These are phyloP conservation scores for Posidonia australis DNA, from an alignment of 106 monocot species.

Conservation along the genomic window DNA sequence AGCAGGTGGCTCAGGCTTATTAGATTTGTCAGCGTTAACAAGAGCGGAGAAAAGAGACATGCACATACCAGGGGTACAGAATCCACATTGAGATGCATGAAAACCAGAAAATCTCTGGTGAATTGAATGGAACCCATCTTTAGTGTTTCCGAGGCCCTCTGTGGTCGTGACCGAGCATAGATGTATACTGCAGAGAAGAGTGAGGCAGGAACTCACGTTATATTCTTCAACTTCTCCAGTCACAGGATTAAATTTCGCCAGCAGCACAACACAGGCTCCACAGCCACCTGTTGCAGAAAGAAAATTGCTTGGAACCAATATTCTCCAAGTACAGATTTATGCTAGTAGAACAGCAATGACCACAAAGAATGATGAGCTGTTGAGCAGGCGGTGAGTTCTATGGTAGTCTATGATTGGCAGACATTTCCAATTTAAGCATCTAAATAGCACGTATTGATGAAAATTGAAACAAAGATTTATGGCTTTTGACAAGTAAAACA, in stretches of 20 bases:
- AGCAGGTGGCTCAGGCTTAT: slow-evolving; percentile 28
- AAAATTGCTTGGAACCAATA: no score
- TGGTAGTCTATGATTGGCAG: no score
- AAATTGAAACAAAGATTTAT: no score
- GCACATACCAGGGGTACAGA: slow-evolving; percentile 84
- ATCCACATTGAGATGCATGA: slow-evolving; percentile 83
- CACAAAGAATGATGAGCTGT: no score
- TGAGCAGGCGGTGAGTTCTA: no score
- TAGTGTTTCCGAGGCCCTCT: slow-evolving; percentile 62
- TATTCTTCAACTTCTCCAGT: slow-evolving; percentile 25
- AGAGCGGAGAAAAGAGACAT: slow-evolving; percentile 73
- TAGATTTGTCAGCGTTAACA: slow-evolving; percentile 40
- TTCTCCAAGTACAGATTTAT: no score
- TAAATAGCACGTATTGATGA: no score
- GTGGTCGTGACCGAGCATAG: slow-evolving; percentile 61
- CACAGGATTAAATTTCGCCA: slow-evolving; percentile 43
- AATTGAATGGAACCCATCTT: slow-evolving; percentile 55
- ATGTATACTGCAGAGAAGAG: slow-evolving; percentile 52
- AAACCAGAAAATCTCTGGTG: slow-evolving; percentile 66
- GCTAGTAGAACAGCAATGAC: no score
- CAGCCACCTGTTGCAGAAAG: slow-evolving; percentile 88
- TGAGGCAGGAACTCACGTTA: slow-evolving; percentile 54
- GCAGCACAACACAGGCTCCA: slow-evolving; percentile 78
- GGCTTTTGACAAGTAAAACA: no score
- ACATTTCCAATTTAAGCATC: no score